Percentiles rank a stretch among this genome's conserved stretches.
Evolutionary conservation across 805 yeast genomes (phyloP).

Genomic region (Lipomyces lipofer): DNA sequence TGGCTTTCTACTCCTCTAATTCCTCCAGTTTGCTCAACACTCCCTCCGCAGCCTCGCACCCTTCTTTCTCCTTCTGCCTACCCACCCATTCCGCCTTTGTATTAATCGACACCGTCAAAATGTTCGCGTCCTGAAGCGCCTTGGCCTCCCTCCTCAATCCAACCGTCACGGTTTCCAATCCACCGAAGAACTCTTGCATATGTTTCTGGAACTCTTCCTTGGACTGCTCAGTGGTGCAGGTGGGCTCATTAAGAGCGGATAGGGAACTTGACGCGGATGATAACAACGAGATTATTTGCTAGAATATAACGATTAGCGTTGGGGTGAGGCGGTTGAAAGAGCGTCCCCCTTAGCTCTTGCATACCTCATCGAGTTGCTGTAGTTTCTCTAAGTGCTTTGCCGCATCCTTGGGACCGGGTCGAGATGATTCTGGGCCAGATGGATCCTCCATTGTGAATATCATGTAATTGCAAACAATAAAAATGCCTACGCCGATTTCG

Average conservation of each 20-base stretch:
- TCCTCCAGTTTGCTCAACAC: constrained; percentile 7
- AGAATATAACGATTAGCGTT: not conserved
- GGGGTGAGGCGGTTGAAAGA: no score
- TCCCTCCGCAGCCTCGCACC: constrained; percentile 9
- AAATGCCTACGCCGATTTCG: no score
- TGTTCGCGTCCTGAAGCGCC: constrained; percentile 24
- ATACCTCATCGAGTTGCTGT: constrained; percentile 26
- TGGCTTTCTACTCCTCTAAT: not conserved
- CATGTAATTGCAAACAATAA: no score
- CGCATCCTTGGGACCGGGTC: constrained; percentile 11
- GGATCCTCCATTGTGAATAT: not conserved
- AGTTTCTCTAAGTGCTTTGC: constrained; percentile 15
- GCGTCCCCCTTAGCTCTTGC: not conserved
- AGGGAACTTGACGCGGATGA: constrained; percentile 16
- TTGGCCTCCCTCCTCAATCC: constrained; percentile 22
- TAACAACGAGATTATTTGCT: constrained; percentile 21
- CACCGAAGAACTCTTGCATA: constrained; percentile 6
- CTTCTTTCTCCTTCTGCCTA: constrained; percentile 15
- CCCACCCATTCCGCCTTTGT: constrained; percentile 30
- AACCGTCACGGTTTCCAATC: constrained; percentile 16
- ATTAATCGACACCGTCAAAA: constrained; percentile 16
- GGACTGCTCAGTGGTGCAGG: constrained; percentile 4
- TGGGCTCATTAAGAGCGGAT: constrained; percentile 10
- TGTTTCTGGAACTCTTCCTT: constrained; percentile 9
- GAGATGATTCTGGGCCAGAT: not conserved